Evolutionary conservation across 768 basidiomycete species (phyloP).

Genomic region (Podaxis sp.): DNA sequence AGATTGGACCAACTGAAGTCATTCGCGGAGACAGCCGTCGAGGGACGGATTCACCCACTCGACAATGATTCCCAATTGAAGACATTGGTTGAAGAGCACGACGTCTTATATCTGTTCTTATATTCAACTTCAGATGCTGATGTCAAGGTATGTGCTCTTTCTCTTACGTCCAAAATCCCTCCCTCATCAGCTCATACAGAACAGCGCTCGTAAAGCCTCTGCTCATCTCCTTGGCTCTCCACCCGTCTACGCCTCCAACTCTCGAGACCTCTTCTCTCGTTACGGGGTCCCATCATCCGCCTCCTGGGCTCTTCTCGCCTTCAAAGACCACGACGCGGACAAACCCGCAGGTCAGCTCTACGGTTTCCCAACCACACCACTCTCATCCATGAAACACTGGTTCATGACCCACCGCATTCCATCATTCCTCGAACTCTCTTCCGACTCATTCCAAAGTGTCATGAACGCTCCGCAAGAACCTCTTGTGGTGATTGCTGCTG

Average conservation of each 20-base stretch:
- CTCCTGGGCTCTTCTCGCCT: slow-evolving; percentile 65
- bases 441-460: slow-evolving; percentile 78
- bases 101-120: slow-evolving; percentile 63
- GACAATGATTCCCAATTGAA: slow-evolving; percentile 31
- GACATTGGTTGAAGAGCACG: slow-evolving; percentile 39
- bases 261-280: slow-evolving; percentile 33
- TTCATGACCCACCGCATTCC: slow-evolving; percentile 72
- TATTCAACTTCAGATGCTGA: slow-evolving; percentile 26
- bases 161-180: not conserved
- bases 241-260: slow-evolving; percentile 40
- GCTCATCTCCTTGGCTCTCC: slow-evolving; percentile 49
- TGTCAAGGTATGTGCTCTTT: not conserved
- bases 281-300: slow-evolving; percentile 37
- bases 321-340: slow-evolving; percentile 56
- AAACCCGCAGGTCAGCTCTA: slow-evolving; percentile 48
- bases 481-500: slow-evolving; percentile 75
- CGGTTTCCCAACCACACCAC: slow-evolving; percentile 23
- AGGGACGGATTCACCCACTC: slow-evolving; percentile 50
- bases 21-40: slow-evolving; percentile 75
- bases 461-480: slow-evolving; percentile 81
- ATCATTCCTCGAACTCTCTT: slow-evolving; percentile 68
- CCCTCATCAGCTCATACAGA: slow-evolving; percentile 17
- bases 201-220: slow-evolving; percentile 36
- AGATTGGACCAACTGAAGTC: slow-evolving; percentile 67
- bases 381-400: slow-evolving; percentile 50